Evolutionary conservation across 169 alveolate genomes (phyloP).

Genomic region (Plasmodium gaboni): DNA sequence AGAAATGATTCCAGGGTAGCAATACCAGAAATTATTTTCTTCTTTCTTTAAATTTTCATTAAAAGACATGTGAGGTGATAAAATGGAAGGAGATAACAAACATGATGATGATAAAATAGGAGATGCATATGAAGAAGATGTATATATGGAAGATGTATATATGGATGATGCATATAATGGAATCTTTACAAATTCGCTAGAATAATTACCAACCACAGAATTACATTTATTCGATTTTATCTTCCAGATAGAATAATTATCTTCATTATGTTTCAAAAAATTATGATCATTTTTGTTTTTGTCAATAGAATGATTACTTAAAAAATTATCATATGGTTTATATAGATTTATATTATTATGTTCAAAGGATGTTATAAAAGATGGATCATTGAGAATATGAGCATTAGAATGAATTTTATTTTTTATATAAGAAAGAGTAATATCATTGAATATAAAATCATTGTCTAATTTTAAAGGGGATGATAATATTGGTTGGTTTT

Average conservation of each 20-base stretch:
- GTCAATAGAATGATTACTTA: not conserved
- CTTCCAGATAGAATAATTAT: conserved; percentile 6
- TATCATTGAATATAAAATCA: too few species aligned
- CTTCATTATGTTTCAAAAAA: not conserved
- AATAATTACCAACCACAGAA: conserved; percentile 32
- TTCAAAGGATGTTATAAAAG: too few species aligned
- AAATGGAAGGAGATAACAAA: too few species aligned
- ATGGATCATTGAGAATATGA: too few species aligned
- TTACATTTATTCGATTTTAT: conserved; percentile 38
- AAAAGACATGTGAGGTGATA: not conserved
- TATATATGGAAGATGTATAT: not conserved
- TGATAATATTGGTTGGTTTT: too few species aligned
- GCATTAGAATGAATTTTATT: too few species aligned
- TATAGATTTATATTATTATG: too few species aligned
- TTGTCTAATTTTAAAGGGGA: too few species aligned
- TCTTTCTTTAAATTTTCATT: conserved; percentile 12
- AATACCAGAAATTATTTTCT: conserved; percentile 72
- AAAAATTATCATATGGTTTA: not conserved
- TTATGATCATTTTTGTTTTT: not conserved
- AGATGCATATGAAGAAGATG: too few species aligned
- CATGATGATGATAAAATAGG: too few species aligned
- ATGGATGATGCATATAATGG: conserved; percentile 22
- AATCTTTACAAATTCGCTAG: conserved; percentile 40
- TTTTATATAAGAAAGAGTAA: too few species aligned
- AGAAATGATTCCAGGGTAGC: conserved; percentile 68